phyloP scores from a whole-genome alignment of 2,329 filamentous ascomycete genomes.

The Trichoderma asperellum region DNA sequence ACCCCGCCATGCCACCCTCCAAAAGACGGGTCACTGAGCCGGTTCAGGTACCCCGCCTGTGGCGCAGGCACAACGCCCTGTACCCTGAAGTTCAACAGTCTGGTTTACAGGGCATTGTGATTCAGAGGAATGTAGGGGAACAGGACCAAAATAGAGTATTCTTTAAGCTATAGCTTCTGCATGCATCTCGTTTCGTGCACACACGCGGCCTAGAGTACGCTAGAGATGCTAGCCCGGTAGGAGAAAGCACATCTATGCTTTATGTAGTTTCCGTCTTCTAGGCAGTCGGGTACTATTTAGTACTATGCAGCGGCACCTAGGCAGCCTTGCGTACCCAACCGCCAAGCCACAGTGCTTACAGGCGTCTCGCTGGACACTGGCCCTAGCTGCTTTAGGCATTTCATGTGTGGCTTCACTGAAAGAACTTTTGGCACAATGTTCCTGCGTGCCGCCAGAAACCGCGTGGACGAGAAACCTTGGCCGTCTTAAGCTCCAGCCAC shows the following conservation, averaged over 20 bases:
- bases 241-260: background rate
- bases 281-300: background rate
- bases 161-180: background rate
- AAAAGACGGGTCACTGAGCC: background rate
- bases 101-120: background rate
- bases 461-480: conserved; percentile 21
- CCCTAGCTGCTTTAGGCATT: conserved; percentile 22
- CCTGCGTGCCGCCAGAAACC: conserved; percentile 28
- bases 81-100: background rate
- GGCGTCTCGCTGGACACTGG: background rate
- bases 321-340: background rate
- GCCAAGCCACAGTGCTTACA: conserved; percentile 14
- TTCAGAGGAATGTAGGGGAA: background rate
- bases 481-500: conserved; percentile 29
- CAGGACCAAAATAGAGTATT: background rate
- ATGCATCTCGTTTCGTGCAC: background rate
- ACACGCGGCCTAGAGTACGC: background rate
- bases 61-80: conserved; percentile 20
- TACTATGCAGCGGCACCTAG: background rate
- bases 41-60: conserved; percentile 28
- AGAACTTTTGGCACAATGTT: conserved; percentile 26
- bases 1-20: conserved; percentile 27
- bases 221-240: background rate
- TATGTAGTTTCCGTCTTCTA: background rate
- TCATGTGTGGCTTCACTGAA: conserved; percentile 22